Evolutionary conservation across 139 green algal species (phyloP).

Genomic region (Micromonas pusilla): DNA sequence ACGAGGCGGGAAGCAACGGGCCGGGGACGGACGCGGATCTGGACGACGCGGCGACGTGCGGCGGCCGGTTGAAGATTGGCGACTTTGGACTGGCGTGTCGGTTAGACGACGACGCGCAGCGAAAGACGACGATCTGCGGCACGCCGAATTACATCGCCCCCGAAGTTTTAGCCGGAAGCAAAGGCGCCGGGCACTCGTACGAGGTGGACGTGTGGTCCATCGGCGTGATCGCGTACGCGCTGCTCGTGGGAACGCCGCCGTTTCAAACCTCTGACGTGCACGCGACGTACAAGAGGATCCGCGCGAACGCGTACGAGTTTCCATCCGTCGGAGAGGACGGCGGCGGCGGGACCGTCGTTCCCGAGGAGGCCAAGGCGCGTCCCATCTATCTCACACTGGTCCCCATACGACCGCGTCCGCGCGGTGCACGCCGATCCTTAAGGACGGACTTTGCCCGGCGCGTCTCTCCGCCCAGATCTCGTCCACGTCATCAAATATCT

Average conservation of each 20-base stretch:
- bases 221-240: constrained; percentile 37
- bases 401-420: no score
- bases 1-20: background rate
- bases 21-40: background rate
- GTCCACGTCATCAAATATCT: no score
- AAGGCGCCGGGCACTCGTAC: constrained; percentile 25
- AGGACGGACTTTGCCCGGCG: no score
- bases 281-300: constrained; percentile 38
- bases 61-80: constrained; percentile 6
- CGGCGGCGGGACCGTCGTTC: background rate
- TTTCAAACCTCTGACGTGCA: constrained; percentile 38
- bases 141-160: constrained; percentile 43
- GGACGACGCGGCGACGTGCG: background rate
- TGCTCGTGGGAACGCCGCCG: constrained; percentile 36
- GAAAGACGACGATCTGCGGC: constrained; percentile 37
- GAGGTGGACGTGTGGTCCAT: constrained; percentile 41
- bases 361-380: background rate
- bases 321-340: background rate
- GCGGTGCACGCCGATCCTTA: no score
- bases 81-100: constrained; percentile 38
- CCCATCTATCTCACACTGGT: no score
- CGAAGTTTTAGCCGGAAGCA: constrained; percentile 27
- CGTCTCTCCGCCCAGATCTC: no score
- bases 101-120: constrained; percentile 21
- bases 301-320: constrained; percentile 30